Evolutionary conservation across 495 filamentous ascomycete species (phyloP), one percentile per base, ranked within the genome.

Genomic region (Xylaria longipes): DNA sequence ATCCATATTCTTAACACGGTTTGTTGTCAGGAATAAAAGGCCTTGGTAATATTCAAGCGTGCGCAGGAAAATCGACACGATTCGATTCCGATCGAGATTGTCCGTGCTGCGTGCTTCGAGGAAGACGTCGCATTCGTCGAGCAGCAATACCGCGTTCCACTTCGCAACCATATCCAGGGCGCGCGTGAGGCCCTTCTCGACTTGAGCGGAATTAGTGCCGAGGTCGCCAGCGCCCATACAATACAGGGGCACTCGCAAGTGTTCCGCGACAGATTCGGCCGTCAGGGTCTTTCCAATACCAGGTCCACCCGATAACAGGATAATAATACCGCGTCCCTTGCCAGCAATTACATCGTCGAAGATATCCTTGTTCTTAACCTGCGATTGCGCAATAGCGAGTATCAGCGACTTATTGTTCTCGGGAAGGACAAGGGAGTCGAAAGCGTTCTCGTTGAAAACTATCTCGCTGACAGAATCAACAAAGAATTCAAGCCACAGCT

Each of bases 41-140:
- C 90, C 89, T 76, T 89, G 82, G 74, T 87, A 88, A 70, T 80
- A 82, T 67, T 87, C 82, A 3, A 90, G 78, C 74, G 85, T 85
- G 31, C 87, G 81, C 54, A 90, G 77, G 68, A 89, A 89, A 61
- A 88, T 84, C 72, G 82, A 85, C 1, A 90, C 87, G 6, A 90
- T 81, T 60, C 82, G 81, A 76, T 89, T 90, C 39, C 87, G 81
- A 68, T 84, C 80, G 8, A 90, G 81, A 52, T 89, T 86, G 48
- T 80, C 75, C 60, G 81, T 86, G 74, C 81, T 89, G 68, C 79
- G 88, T 71, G 66, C 86, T 78, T 91, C 87, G 25, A 92, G 82
- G 81, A 91, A 92, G 14, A 91, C 88, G 68, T 93, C 91, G 45
- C 87, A 89, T 78, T 93, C 90, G 65, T 93, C 91, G 0, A 93